These are phyloP conservation scores for Graphilbum fragrans DNA, from an alignment of 2,329 filamentous ascomycete genomes.

Conservation along the genomic window DNA sequence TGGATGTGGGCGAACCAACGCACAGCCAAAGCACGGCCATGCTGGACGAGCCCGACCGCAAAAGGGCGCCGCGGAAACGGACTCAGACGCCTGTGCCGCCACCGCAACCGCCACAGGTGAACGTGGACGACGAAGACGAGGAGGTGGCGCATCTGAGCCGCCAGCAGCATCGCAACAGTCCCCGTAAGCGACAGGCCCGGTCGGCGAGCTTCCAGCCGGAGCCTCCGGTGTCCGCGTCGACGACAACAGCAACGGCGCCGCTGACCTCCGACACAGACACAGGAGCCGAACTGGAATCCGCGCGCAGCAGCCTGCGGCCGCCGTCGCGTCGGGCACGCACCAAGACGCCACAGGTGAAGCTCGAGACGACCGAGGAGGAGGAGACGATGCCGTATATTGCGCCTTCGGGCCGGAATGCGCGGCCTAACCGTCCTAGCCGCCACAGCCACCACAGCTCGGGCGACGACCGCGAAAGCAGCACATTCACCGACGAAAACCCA, in stretches of 20 bases:
- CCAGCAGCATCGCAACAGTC: constrained; percentile 26
- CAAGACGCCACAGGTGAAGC: constrained; percentile 40
- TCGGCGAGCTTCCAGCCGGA: constrained; percentile 39
- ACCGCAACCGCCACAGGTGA: constrained; percentile 31
- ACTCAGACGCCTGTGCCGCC: neutral
- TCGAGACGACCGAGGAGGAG: constrained; percentile 40
- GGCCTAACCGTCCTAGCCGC: no score
- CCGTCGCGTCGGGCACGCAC: constrained; percentile 38
- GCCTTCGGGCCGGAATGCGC: neutral
- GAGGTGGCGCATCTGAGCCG: constrained; percentile 7
- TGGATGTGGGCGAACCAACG: constrained; percentile 44
- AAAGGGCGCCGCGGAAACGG: constrained; percentile 24
- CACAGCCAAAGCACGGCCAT: constrained; percentile 42
- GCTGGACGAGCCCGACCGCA: constrained; percentile 24
- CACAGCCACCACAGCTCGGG: constrained; percentile 12
- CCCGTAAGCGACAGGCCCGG: constrained; percentile 42
- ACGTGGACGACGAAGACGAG: constrained; percentile 29
- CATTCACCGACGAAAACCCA: constrained; percentile 83
- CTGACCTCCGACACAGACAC: constrained; percentile 38
- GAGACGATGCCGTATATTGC: constrained; percentile 8
- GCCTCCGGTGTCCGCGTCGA: neutral
- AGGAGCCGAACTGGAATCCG: constrained; percentile 33
- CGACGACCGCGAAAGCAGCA: constrained; percentile 30
- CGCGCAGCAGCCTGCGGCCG: constrained; percentile 36
- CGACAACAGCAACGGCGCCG: constrained; percentile 19